These are phyloP conservation scores for Yamadazyma atmosphaerica DNA, from an alignment of 1,139 yeast genomes.

Conservation along the genomic window DNA sequence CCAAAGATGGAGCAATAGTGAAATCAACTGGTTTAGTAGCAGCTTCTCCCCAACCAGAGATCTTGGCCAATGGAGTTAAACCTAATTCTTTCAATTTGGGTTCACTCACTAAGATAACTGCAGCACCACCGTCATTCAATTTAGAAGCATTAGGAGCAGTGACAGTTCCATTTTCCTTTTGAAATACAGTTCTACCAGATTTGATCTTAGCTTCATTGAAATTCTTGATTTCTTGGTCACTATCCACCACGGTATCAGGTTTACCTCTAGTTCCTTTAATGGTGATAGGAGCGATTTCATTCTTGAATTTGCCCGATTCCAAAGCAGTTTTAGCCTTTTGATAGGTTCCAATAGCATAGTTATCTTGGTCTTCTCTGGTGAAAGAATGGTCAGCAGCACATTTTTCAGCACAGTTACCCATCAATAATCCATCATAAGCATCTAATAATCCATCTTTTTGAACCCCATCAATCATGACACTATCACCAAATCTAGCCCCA, in stretches of 20 bases:
- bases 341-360: conserved; percentile 67
- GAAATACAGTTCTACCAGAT: conserved; percentile 89
- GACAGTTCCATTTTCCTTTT: conserved; percentile 88
- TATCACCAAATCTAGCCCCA: conserved; percentile 89
- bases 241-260: conserved; percentile 70
- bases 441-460: conserved; percentile 91
- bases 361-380: conserved; percentile 71
- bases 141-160: conserved; percentile 97
- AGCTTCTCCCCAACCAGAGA: conserved; percentile 97
- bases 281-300: conserved; percentile 83
- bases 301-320: conserved; percentile 72
- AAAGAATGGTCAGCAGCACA: conserved; percentile 75
- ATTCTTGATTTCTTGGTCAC: conserved; percentile 74
- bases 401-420: conserved; percentile 97
- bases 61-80: conserved; percentile 83
- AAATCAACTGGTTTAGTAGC: conserved; percentile 92
- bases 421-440: conserved; percentile 80
- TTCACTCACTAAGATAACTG: conserved; percentile 82
- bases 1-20: conserved; percentile 92
- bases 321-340: conserved; percentile 80
- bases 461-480: conserved; percentile 77
- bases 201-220: conserved; percentile 74
- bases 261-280: conserved; percentile 91
- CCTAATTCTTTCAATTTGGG: conserved; percentile 79
- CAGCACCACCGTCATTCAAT: conserved; percentile 97